Base-by-base conservation (phyloP, 371 early-diverging fungal species). In the Capillidium rhysosporum region DNA sequence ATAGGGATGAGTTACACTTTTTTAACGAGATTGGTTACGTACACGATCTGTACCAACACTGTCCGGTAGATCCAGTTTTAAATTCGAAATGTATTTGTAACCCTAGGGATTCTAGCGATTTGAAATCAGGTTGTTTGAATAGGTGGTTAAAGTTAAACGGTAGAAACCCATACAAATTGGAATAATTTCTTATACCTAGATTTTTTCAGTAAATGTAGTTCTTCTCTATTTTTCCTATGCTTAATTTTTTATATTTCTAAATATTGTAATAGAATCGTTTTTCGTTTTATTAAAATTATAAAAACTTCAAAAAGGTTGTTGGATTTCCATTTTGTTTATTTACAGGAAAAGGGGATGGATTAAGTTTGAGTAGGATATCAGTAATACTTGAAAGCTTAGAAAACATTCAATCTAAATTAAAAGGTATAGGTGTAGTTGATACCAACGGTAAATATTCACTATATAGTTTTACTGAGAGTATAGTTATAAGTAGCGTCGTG, bases 391-490 rank as follows among this genome's bases (percentile, higher is more conserved):
- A n/a, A n/a, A n/a, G n/a, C n/a, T 40, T 56, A 12, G 58, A 56
- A 16, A 44, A 53, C 25, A 58, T 59, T 62, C 46, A 63, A 51
- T 48, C 56, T 39, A 8, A 52, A 58, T 40, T 63, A 5, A 48
- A 63, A 45, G 64, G 80, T 24, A 79, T 90, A 41, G 89, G 89
- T 53, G 71, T 90, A 8, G 69, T 87, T 16, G 89, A 89, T 8
- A 88, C 89, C 14, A 89, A 89, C 57, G 89, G 91, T 55, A 90
- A 90, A 59, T 89, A 89, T 3, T 83, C 84, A 9, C 81, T 84
- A 5, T 75, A 74, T 38, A 82, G 84, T 0, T 72, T 82, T 43
- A 64, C 77, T 1, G 77, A 77, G 31, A 71, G 79, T 7, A 69
- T 84, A 10, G 7, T 48, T 7, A n/a, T 29, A 48, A 26, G 26